Percentiles rank a stretch among this genome's conserved stretches.
Evolutionary conservation across 345 rosid genomes (phyloP).

Genomic region (Moricandia arvensis): DNA sequence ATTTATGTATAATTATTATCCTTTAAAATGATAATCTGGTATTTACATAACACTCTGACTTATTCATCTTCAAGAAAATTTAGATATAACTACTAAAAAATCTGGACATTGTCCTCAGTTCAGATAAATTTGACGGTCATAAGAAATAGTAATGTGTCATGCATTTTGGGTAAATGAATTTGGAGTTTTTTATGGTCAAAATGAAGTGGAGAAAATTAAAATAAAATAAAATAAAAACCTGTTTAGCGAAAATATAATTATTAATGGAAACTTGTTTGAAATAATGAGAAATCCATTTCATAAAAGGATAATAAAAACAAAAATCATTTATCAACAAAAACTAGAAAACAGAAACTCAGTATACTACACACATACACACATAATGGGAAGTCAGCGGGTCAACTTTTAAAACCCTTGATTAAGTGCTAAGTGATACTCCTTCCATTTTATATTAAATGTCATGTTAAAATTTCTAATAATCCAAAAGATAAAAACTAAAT

Average conservation of each 20-base stretch:
- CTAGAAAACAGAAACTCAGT: not conserved
- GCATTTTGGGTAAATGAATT: slow-evolving; percentile 14
- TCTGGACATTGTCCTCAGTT: no score
- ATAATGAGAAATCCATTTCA: slow-evolving; percentile 1
- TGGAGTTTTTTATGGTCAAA: not conserved
- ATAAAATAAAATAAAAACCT: not conserved
- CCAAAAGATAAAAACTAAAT: no score
- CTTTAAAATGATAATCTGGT: no score
- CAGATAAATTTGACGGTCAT: no score
- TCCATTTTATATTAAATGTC: no score
- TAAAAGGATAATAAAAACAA: not conserved
- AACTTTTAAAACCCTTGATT: slow-evolving; percentile 31
- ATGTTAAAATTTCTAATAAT: no score
- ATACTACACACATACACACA: slow-evolving; percentile 10
- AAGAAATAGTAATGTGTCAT: not conserved
- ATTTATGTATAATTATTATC: no score
- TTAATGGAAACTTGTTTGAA: slow-evolving; percentile 32
- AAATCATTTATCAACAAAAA: not conserved
- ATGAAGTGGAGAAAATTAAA: slow-evolving; percentile 9
- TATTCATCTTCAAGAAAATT: no score
- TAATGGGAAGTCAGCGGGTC: slow-evolving; percentile 37
- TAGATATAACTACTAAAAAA: no score
- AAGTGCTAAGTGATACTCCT: slow-evolving; percentile 8
- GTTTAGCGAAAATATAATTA: not conserved
- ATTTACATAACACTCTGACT: no score